Evolutionary conservation across 805 yeast genomes (phyloP).

Genomic region (Ogataea glucozyma): DNA sequence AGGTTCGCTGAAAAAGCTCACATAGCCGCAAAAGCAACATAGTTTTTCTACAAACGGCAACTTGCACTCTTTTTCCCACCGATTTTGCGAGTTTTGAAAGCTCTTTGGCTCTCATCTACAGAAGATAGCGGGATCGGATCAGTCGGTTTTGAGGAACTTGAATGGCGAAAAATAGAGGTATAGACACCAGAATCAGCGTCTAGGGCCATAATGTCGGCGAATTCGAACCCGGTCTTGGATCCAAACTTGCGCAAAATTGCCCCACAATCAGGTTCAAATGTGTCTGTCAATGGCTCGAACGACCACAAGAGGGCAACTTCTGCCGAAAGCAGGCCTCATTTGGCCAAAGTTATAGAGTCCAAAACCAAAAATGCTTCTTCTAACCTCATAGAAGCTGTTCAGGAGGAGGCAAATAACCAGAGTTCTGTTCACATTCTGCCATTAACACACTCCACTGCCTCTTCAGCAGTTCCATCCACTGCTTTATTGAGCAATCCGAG

Average conservation of each 20-base stretch:
- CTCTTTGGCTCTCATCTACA: no score
- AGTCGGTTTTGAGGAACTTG: no score
- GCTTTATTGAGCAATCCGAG: background rate
- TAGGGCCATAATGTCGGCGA: background rate
- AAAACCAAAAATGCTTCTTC: constrained; percentile 22
- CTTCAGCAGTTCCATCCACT: constrained; percentile 7
- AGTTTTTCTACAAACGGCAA: no score
- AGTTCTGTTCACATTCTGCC: constrained; percentile 28
- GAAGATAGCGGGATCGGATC: constrained; percentile 3
- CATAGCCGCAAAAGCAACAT: no score
- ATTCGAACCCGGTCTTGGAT: background rate
- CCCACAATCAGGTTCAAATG: background rate
- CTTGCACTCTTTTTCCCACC: no score
- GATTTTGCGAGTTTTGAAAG: no score
- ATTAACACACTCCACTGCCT: constrained; percentile 9
- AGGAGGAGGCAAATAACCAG: constrained; percentile 28
- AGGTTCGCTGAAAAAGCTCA: no score
- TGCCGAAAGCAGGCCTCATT: constrained; percentile 4
- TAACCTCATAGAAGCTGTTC: constrained; percentile 30
- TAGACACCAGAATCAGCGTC: no score
- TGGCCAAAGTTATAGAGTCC: constrained; percentile 5
- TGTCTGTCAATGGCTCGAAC: background rate
- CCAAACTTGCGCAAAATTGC: background rate
- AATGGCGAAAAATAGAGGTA: no score
- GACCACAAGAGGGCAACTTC: constrained; percentile 8